Base-by-base conservation (phyloP, 495 filamentous ascomycete species). In the Tuber calosporum region DNA sequence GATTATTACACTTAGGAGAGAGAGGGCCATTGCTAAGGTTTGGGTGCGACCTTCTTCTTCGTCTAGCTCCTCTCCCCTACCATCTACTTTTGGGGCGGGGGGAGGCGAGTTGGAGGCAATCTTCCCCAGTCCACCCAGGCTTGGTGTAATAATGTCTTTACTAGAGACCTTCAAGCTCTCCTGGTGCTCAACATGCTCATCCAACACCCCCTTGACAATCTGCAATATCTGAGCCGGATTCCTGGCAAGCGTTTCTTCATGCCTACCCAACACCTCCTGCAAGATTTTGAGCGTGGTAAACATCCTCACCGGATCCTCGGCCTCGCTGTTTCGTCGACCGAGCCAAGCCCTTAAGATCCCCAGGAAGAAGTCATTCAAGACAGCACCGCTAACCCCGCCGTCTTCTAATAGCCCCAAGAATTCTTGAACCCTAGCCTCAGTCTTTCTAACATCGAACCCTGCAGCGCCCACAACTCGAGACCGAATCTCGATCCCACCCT, bases 401-500 rank as follows among this genome's bases (percentile, higher is more conserved):
- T 74, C 75, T 3, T 43, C 69, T 1, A 82, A n/a, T 7, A 82
- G 67, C 20, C 36, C 67, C 4, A 81, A 22, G 43, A 82, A 82
- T 30, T 74, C 77, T 22, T 72, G 73, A 0, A 81, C 71, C 2
- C 80, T 75, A 1, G 66, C 43, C 38, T 81, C 77, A 17, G 81
- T 68, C 3, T 39, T 20, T 2, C 62, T 39, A n/a, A 81, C 69
- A 38, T 71, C 73, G 19, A 75, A 40, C 19, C 20, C 37, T 36
- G 13, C 38, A 37, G 36, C n/a, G 20, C 41, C 42, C 1, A 4
- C 38, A 9, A 66, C 43, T 9, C 58, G n/a, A 13, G 17, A 22
- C 19, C 80, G 74, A 41, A 80, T 76, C 73, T 82, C 80, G 41
- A 82, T 74, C 36, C 80, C 80, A 7, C 80, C 80, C 7, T 48